Conservation (phyloP, 768 basidiomycete species). For the Saitozyma podzolica region DNA sequence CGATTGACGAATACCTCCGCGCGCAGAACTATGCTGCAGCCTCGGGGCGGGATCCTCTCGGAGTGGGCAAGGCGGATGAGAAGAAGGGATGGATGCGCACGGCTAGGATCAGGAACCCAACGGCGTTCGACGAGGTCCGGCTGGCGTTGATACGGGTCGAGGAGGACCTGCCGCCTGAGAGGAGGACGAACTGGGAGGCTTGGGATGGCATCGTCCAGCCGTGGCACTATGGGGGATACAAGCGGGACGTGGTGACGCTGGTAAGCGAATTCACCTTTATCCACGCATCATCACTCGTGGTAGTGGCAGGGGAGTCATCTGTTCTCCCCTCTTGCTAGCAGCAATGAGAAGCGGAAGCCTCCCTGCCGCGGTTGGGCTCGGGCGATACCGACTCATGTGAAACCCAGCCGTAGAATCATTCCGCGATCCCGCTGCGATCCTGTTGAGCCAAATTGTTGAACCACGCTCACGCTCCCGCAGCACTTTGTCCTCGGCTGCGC, state of each 20-base stretch:
- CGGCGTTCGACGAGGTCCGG: conserved; percentile 37
- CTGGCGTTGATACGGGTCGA: conserved; percentile 33
- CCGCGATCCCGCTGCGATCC: neutral
- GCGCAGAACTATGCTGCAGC: conserved; percentile 16
- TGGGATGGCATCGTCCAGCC: conserved; percentile 36
- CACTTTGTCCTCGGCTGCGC: conserved; percentile 46
- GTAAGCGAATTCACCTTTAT: conserved; percentile 17
- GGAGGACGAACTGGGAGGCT: conserved; percentile 31
- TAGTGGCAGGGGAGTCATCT: too few relatives aligned
- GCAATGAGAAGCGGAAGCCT: too few relatives aligned
- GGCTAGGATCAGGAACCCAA: conserved; percentile 35
- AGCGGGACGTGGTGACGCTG: conserved; percentile 28
- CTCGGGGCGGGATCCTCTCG: neutral
- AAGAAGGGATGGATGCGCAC: conserved; percentile 24
- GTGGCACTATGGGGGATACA: conserved; percentile 30
- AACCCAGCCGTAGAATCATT: neutral
- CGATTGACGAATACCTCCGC: conserved; percentile 35
- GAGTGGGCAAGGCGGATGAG: conserved; percentile 1
- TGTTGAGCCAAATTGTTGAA: neutral
- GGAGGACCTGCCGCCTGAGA: conserved; percentile 31
- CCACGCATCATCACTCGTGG: too few relatives aligned
- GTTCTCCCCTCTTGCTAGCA: too few relatives aligned
- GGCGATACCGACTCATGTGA: neutral
- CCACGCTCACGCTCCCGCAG: conserved; percentile 9
- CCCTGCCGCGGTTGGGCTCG: neutral